These are phyloP conservation scores for Trypanosomatidae sp. DNA, from an alignment of 208 protist species.

Conservation along the genomic window DNA sequence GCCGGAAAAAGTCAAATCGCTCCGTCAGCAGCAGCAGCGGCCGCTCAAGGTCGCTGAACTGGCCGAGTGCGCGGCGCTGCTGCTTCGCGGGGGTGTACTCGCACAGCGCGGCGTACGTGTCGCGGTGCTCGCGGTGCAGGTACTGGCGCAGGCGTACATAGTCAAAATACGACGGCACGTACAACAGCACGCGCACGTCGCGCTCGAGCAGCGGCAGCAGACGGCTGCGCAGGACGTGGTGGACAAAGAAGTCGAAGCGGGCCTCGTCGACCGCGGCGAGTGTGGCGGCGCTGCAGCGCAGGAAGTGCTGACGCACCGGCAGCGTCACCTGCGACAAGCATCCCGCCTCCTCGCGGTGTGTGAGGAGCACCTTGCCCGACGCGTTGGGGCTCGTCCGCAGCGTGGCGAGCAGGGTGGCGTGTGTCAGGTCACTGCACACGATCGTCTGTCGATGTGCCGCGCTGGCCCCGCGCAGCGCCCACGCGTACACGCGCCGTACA, in stretches of 20 bases:
- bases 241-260: conserved; percentile 88
- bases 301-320: conserved; percentile 84
- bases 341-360: conserved; percentile 29
- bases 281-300: conserved; percentile 62
- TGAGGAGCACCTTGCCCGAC: conserved; percentile 54
- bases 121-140: conserved; percentile 85
- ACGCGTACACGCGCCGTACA: conserved; percentile 83
- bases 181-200: conserved; percentile 78
- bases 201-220: conserved; percentile 59
- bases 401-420: conserved; percentile 82
- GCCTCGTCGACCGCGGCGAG: conserved; percentile 59
- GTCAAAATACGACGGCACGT: conserved; percentile 94
- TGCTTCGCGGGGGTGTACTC: conserved; percentile 88
- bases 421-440: conserved; percentile 50
- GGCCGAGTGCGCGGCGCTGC: conserved; percentile 62
- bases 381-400: conserved; percentile 68
- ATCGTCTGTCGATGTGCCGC: conserved; percentile 91
- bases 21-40: conserved; percentile 92
- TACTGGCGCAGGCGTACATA: conserved; percentile 93
- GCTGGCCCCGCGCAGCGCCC: conserved; percentile 60
- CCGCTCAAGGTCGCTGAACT: conserved; percentile 76
- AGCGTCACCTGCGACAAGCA: conserved; percentile 44
- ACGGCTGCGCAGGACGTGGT: conserved; percentile 63
- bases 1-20: conserved; percentile 94
- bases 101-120: conserved; percentile 71